Evolutionary conservation across 768 basidiomycete genomes (phyloP).

Genomic region (Boletus rufocinnamomeus): DNA sequence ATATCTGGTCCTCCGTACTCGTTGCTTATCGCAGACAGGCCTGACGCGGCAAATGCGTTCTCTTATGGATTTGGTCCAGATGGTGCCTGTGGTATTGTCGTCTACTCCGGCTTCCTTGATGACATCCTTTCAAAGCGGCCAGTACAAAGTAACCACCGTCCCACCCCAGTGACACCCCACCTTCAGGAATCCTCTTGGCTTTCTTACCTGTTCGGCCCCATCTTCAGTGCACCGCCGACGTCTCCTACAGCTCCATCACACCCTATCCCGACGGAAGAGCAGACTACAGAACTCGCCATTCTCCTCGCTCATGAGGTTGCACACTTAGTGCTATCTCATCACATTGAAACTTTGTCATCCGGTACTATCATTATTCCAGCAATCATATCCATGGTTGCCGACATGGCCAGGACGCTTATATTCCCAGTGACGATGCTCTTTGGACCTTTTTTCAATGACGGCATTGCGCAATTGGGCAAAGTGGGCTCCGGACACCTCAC

Average conservation of each 20-base stretch:
- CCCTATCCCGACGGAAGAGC: conserved; percentile 70
- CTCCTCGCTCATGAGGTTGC: conserved; percentile 93
- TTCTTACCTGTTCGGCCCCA: conserved; percentile 48
- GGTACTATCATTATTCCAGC: conserved; percentile 81
- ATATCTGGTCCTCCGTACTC: conserved; percentile 87
- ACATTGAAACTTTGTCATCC: conserved; percentile 89
- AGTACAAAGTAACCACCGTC: conserved; percentile 27
- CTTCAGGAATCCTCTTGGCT: conserved; percentile 43
- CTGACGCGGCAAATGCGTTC: conserved; percentile 87
- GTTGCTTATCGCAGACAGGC: conserved; percentile 83
- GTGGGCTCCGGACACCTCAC: conserved; percentile 74
- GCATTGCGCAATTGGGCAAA: conserved; percentile 78
- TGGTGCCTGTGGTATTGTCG: conserved; percentile 89
- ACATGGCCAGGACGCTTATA: conserved; percentile 73
- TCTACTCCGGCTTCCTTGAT: conserved; percentile 93
- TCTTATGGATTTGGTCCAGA: conserved; percentile 94
- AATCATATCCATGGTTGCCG: conserved; percentile 72
- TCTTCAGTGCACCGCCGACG: conserved; percentile 38
- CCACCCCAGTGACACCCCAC: conserved; percentile 19
- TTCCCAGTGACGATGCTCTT: conserved; percentile 91
- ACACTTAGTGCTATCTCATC: conserved; percentile 88
- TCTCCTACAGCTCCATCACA: conserved; percentile 36
- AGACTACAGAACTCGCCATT: conserved; percentile 86
- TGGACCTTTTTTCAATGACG: conserved; percentile 95
- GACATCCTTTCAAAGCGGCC: conserved; percentile 63